Evolutionary conservation across 2,329 filamentous ascomycete species (phyloP).

Genomic region (Chaetomium strumarium): DNA sequence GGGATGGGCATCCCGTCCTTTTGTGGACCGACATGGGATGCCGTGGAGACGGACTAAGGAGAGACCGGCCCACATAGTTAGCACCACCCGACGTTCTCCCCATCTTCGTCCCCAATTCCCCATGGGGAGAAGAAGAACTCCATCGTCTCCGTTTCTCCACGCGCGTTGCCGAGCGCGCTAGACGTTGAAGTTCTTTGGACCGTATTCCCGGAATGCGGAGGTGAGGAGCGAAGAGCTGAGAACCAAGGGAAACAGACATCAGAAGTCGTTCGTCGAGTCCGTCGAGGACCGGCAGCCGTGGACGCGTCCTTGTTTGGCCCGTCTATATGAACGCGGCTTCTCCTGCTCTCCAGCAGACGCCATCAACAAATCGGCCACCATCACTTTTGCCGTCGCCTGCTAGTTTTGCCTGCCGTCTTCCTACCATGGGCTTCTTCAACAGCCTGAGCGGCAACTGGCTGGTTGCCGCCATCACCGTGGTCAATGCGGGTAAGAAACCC

Average conservation of each 20-base stretch:
- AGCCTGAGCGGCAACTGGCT: constrained; percentile 9
- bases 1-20: neutral
- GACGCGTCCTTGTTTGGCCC: neutral
- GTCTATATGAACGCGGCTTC: constrained; percentile 3
- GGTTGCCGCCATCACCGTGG: constrained; percentile 9
- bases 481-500: constrained; percentile 4
- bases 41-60: neutral
- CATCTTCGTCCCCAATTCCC: neutral
- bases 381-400: too few species aligned
- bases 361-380: too few species aligned
- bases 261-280: neutral
- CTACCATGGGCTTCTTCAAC: constrained; percentile 6
- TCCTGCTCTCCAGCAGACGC: neutral
- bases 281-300: neutral
- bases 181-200: neutral
- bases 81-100: neutral
- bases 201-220: constrained; percentile 1
- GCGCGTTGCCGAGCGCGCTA: neutral
- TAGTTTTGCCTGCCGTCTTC: too few species aligned
- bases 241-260: neutral
- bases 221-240: neutral
- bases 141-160: neutral
- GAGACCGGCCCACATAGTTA: neutral
- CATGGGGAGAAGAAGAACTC: constrained; percentile 5
- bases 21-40: neutral